phyloP scores from a whole-genome alignment of 2,329 filamentous ascomycete genomes.

The Trichoderma sp. region DNA sequence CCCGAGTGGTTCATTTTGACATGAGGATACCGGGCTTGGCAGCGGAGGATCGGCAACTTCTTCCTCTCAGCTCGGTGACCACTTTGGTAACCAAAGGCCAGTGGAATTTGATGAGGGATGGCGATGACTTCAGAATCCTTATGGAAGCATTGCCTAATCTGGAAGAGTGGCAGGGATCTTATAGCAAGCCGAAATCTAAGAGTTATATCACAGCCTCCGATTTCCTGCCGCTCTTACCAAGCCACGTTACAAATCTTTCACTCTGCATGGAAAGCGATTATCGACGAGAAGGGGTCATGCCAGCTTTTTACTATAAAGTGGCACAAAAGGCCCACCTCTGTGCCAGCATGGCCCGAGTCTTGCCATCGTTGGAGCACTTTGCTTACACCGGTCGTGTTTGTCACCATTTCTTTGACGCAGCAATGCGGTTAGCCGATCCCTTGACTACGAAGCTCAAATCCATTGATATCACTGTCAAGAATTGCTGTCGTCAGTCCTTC shows the following conservation, averaged over 20 bases:
- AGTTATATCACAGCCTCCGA: slow-evolving; percentile 68
- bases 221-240: slow-evolving; percentile 57
- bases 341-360: slow-evolving; percentile 56
- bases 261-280: slow-evolving; percentile 72
- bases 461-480: slow-evolving; percentile 70
- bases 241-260: slow-evolving; percentile 59
- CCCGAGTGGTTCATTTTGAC: slow-evolving; percentile 52
- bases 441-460: slow-evolving; percentile 56
- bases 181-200: slow-evolving; percentile 71
- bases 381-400: slow-evolving; percentile 72
- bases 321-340: slow-evolving; percentile 63
- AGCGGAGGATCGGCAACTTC: slow-evolving; percentile 36
- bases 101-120: slow-evolving; percentile 69
- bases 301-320: slow-evolving; percentile 60
- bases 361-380: slow-evolving; percentile 63
- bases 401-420: slow-evolving; percentile 62
- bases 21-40: slow-evolving; percentile 24
- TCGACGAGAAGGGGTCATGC: slow-evolving; percentile 59
- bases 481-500: slow-evolving; percentile 60
- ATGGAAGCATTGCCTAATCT: slow-evolving; percentile 63
- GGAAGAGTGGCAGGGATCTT: slow-evolving; percentile 60
- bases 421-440: slow-evolving; percentile 48
- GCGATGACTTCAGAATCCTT: slow-evolving; percentile 61
- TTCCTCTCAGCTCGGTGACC: slow-evolving; percentile 53
- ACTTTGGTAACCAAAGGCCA: slow-evolving; percentile 72